Conservation (phyloP, 108 stramenopile species). For the Stephanodiscus triporus region DNA sequence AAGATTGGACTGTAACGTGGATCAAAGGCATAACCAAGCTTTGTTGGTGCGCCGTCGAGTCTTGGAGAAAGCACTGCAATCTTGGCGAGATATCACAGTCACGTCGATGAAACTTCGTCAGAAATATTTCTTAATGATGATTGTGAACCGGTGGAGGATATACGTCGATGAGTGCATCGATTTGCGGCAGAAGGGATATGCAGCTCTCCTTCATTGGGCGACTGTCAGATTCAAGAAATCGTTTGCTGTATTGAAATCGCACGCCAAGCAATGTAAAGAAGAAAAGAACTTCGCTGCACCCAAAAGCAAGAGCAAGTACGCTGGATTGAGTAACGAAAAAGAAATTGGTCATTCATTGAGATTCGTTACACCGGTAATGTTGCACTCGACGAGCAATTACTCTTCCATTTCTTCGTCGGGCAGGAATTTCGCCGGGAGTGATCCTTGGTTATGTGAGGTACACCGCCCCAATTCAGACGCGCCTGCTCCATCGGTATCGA, state of each 20-base stretch:
- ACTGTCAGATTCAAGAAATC: conserved; percentile 1
- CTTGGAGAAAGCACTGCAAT: conserved; percentile 3
- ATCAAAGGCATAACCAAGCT: not conserved
- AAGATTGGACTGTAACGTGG: not conserved
- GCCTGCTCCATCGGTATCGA: not conserved
- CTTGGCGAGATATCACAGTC: conserved; percentile 25
- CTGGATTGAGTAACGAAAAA: not conserved
- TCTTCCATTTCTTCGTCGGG: no score
- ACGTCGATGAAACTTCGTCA: conserved; percentile 2
- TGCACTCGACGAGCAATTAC: not conserved
- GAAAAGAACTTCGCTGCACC: not conserved
- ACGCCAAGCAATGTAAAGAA: conserved; percentile 23
- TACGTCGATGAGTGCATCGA: conserved; percentile 26
- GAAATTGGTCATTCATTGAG: not conserved
- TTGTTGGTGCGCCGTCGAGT: not conserved
- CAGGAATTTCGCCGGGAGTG: no score
- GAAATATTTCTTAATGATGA: conserved; percentile 38
- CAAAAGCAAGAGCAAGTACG: not conserved
- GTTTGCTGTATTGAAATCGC: conserved; percentile 17
- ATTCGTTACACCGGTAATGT: not conserved
- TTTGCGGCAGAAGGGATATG: conserved; percentile 5
- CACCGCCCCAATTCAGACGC: no score
- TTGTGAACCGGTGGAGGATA: conserved; percentile 38
- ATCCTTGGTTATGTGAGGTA: no score
- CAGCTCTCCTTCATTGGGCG: conserved; percentile 44